Conservation (phyloP, 805 yeast genomes). For the Maudiozyma saulgeensis region DNA sequence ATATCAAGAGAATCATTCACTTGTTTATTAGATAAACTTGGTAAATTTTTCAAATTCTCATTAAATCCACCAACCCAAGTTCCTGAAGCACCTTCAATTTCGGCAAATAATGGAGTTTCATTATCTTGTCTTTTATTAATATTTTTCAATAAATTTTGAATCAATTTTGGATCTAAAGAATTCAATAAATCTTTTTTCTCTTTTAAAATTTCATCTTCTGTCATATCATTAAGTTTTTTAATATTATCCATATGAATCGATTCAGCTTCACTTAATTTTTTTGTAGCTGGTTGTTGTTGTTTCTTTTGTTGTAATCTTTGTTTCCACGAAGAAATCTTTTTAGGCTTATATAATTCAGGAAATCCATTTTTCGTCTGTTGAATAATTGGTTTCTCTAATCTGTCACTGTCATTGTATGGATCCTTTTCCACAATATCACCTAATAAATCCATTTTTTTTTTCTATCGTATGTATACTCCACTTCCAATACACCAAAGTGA, state of each 20-base stretch:
- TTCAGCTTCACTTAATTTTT: slow-evolving; percentile 48
- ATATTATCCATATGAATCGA: slow-evolving; percentile 71
- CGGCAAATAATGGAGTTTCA: slow-evolving; percentile 32
- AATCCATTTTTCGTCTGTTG: slow-evolving; percentile 16
- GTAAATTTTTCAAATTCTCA: slow-evolving; percentile 14
- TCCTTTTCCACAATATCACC: slow-evolving; percentile 68
- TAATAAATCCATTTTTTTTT: slow-evolving; percentile 46
- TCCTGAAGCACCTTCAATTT: slow-evolving; percentile 30
- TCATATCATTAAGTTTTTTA: slow-evolving; percentile 50
- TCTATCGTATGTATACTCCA: too few species aligned
- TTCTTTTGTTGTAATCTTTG: slow-evolving; percentile 33
- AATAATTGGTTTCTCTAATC: slow-evolving; percentile 1
- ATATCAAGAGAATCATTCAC: slow-evolving; percentile 25
- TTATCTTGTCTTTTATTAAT: slow-evolving; percentile 40
- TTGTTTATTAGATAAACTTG: slow-evolving; percentile 19
- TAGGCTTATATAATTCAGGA: slow-evolving; percentile 27
- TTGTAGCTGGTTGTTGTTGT: not conserved
- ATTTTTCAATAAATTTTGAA: slow-evolving; percentile 48
- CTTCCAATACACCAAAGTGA: too few species aligned
- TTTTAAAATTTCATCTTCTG: slow-evolving; percentile 49
- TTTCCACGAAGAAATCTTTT: slow-evolving; percentile 43
- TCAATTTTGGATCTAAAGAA: slow-evolving; percentile 58
- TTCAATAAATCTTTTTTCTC: slow-evolving; percentile 60
- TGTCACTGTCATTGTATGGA: slow-evolving; percentile 14
- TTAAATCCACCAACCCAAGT: slow-evolving; percentile 30